These are phyloP conservation scores for Rhizoclosmatium globosum DNA, from an alignment of 192 early-diverging fungal genomes.

Conservation along the genomic window DNA sequence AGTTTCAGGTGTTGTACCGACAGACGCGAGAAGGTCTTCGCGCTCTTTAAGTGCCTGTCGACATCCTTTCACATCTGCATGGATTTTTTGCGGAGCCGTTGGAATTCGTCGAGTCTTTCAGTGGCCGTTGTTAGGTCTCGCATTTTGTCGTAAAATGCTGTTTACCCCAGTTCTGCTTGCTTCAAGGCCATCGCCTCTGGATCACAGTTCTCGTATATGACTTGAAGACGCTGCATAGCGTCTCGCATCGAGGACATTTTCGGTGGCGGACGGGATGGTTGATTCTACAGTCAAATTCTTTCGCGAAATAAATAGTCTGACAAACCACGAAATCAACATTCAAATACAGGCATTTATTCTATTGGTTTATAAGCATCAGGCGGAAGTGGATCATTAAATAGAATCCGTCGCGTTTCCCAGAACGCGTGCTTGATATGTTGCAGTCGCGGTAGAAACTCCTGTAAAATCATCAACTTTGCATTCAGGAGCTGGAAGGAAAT, in stretches of 20 bases:
- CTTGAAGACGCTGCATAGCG: conserved; percentile 63
- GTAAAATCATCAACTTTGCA: not conserved
- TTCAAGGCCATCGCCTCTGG: conserved; percentile 56
- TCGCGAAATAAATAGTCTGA: not conserved
- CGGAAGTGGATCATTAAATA: not conserved
- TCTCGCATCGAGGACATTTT: conserved; percentile 57
- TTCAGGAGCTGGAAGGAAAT: not conserved
- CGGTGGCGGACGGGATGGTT: no score
- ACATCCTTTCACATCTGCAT: conserved; percentile 56
- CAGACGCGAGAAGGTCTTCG: conserved; percentile 47
- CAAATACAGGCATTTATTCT: conserved; percentile 4
- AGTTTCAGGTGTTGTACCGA: conserved; percentile 65
- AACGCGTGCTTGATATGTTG: conserved; percentile 3
- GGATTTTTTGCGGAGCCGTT: conserved; percentile 59
- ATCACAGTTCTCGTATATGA: conserved; percentile 65
- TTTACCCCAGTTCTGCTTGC: conserved; percentile 42
- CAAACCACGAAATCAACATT: not conserved
- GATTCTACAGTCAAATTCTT: not conserved
- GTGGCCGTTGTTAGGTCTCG: not conserved
- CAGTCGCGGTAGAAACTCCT: conserved; percentile 7
- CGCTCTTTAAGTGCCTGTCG: conserved; percentile 62
- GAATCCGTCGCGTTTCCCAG: conserved; percentile 15
- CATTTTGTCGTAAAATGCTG: not conserved
- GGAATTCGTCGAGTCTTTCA: conserved; percentile 61
- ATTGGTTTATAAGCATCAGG: not conserved